These are phyloP conservation scores for Sinapis alba DNA, from an alignment of 441 rosid species.

Conservation along the genomic window DNA sequence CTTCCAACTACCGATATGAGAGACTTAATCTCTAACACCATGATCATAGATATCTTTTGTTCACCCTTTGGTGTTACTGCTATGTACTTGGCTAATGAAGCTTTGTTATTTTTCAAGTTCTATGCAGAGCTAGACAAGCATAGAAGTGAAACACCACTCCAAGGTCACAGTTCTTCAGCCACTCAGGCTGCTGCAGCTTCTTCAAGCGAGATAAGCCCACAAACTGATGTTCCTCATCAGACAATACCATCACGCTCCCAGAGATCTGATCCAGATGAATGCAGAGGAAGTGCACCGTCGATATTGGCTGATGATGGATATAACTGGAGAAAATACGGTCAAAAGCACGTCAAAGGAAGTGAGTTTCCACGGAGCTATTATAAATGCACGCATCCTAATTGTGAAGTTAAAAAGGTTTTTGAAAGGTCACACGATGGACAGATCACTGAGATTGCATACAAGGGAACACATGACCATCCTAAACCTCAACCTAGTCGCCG, in stretches of 20 bases:
- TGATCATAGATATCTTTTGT: background rate
- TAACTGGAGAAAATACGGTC: slow-evolving; percentile 98
- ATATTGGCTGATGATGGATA: slow-evolving; percentile 85
- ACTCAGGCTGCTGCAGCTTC: slow-evolving; percentile 64
- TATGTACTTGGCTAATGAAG: slow-evolving; percentile 42
- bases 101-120: slow-evolving; percentile 67
- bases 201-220: slow-evolving; percentile 66
- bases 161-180: slow-evolving; percentile 45
- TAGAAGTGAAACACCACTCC: slow-evolving; percentile 52
- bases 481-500: slow-evolving; percentile 91
- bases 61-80: slow-evolving; percentile 7
- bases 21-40: too few species aligned
- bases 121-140: slow-evolving; percentile 66
- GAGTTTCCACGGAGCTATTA: slow-evolving; percentile 98
- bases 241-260: slow-evolving; percentile 48
- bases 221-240: slow-evolving; percentile 48
- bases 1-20: too few species aligned
- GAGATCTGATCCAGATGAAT: slow-evolving; percentile 67
- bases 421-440: slow-evolving; percentile 91
- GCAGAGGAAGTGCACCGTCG: slow-evolving; percentile 52
- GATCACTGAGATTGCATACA: slow-evolving; percentile 89
- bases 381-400: slow-evolving; percentile 96
- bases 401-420: slow-evolving; percentile 95
- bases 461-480: slow-evolving; percentile 96
- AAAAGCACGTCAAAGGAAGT: slow-evolving; percentile 95